These are phyloP conservation scores for Grigorovia jiainica DNA, from an alignment of 805 yeast genomes.

Conservation along the genomic window DNA sequence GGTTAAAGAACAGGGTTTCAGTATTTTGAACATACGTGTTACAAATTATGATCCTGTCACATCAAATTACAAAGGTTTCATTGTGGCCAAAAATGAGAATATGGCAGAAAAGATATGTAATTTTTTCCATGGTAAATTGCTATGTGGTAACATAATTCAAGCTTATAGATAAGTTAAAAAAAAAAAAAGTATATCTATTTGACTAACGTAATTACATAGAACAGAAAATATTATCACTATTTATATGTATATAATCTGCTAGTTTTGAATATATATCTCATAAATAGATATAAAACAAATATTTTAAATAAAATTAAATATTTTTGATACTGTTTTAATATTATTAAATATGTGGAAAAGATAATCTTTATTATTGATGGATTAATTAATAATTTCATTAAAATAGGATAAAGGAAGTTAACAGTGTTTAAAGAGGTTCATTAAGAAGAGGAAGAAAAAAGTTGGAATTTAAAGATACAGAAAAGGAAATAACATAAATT, in stretches of 20 bases:
- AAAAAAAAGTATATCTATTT: too few species aligned
- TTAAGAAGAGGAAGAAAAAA: too few species aligned
- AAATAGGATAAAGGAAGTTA: neutral
- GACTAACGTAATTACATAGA: neutral
- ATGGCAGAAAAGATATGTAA: conserved; percentile 19
- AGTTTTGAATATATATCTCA: too few species aligned
- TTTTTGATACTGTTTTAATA: too few species aligned
- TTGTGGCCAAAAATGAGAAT: conserved; percentile 14
- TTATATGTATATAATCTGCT: neutral
- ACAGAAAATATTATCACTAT: neutral
- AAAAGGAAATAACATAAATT: too few species aligned
- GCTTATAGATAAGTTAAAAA: conserved; percentile 15
- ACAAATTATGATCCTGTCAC: conserved; percentile 10
- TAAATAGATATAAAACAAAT: neutral
- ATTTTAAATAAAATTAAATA: neutral
- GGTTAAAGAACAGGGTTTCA: conserved; percentile 19
- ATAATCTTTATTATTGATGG: neutral
- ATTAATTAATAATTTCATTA: neutral
- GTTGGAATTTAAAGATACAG: too few species aligned
- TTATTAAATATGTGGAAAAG: too few species aligned
- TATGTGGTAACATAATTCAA: conserved; percentile 22
- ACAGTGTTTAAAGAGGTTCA: too few species aligned
- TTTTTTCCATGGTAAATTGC: conserved; percentile 16
- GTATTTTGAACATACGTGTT: conserved; percentile 11
- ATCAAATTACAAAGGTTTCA: conserved; percentile 16